Percentiles rank a stretch among this genome's conserved stretches.
Evolutionary conservation across 2,329 filamentous ascomycete genomes (phyloP).

Genomic region (Fusarium verrucosum): DNA sequence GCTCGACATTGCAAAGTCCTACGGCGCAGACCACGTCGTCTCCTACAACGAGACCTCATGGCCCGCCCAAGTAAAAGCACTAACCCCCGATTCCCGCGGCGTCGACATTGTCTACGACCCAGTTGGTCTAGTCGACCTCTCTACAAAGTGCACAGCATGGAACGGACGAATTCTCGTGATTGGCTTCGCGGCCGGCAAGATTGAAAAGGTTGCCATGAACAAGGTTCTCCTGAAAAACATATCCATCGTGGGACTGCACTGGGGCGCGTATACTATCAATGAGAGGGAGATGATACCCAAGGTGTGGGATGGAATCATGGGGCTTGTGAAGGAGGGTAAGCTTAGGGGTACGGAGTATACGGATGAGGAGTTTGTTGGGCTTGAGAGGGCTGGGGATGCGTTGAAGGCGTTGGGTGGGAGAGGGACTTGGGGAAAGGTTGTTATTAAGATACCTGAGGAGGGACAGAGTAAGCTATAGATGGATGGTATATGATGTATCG

Average conservation of each 20-base stretch:
- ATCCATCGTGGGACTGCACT: conserved; percentile 86
- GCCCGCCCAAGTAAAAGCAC: conserved; percentile 75
- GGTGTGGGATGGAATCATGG: conserved; percentile 86
- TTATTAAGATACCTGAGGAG: conserved; percentile 82
- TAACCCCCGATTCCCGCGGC: conserved; percentile 76
- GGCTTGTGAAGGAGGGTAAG: conserved; percentile 79
- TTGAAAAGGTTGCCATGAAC: conserved; percentile 94
- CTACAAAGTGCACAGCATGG: conserved; percentile 92
- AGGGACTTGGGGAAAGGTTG: conserved; percentile 95
- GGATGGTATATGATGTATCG: background rate
- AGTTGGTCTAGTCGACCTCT: conserved; percentile 86
- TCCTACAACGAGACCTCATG: conserved; percentile 75
- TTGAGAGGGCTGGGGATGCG: conserved; percentile 81
- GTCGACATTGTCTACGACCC: conserved; percentile 97
- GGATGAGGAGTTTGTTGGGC: conserved; percentile 81
- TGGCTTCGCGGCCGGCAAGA: conserved; percentile 78
- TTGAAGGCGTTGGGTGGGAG: conserved; percentile 79
- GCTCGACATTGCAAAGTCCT: conserved; percentile 78
- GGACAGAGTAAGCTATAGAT: conserved; percentile 64
- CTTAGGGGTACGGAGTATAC: conserved; percentile 84
- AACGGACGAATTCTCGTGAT: conserved; percentile 89
- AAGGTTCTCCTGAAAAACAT: conserved; percentile 95
- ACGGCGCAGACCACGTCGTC: conserved; percentile 85
- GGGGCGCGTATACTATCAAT: conserved; percentile 82
- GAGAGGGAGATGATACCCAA: conserved; percentile 74